Base-by-base conservation (phyloP, 2,329 filamentous ascomycete species). In the Chaetomium sp. region DNA sequence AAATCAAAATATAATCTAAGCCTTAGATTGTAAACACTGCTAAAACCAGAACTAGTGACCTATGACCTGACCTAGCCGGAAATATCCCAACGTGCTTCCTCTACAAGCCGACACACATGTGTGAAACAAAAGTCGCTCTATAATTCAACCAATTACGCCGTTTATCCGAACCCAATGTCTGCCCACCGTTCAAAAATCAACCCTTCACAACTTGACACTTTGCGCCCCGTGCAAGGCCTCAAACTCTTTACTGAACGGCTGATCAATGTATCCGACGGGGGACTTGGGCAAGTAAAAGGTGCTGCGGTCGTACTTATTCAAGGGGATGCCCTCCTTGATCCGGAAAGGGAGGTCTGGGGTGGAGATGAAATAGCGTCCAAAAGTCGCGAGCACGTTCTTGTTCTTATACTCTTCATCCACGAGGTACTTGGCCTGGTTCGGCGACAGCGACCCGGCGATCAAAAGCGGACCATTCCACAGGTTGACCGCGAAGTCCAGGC, bases 331-430 rank as follows among this genome's bases (percentile, higher is more conserved):
- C 43, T 72, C 59, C 59, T 69, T 60, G 10, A 76, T 52, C 36
- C 71, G 67, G 62, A 72, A 76, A 1, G 69, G 65, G 52, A 78
- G 57, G 54, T 78, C 76, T 0, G 76, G 75, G 53, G 73, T 78
- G 11, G 74, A 62, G 12, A 73, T 73, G 53, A 69, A 78, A 6
- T 66, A 66, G 32, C 75, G 63, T 2, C 76, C 75, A 64, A 77
- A 72, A 0, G 63, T 70, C 43, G 76, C 53, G 1, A 68, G 42
- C 6, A 69, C 58, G 12, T 68, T 54, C 58, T 63, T 65, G 41
- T 64, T 48, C 54, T 57, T 54, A 52, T 50, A 62, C 50, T 65
- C 57, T 37, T 64, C 59, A 9, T 72, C 69, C 6, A 67, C 64
- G 10, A 67, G 48, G 27, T 41, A 34, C 35, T 45, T 61, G 1